Conservation (phyloP, 192 early-diverging fungal genomes). For the Coemansia biformis region DNA sequence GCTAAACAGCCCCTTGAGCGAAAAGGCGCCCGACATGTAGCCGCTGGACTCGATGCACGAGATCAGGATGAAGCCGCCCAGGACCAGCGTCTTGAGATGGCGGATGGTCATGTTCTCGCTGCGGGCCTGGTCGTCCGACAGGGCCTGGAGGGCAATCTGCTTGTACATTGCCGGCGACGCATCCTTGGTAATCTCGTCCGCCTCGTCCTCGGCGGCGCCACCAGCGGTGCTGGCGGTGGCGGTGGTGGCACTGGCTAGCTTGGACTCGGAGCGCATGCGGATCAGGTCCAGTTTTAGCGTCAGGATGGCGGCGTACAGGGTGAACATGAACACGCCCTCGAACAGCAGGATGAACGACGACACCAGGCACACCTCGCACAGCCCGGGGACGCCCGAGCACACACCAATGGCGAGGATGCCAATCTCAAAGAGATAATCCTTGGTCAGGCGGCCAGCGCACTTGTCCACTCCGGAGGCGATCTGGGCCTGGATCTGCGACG, state of each 20-base stretch:
- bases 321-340: slow-evolving; percentile 78
- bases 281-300: slow-evolving; percentile 81
- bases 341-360: slow-evolving; percentile 75
- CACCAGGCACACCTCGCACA: slow-evolving; percentile 78
- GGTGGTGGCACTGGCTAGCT: slow-evolving; percentile 16
- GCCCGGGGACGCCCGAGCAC: slow-evolving; percentile 64
- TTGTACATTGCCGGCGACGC: slow-evolving; percentile 55
- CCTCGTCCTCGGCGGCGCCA: too few species aligned
- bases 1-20: slow-evolving; percentile 31
- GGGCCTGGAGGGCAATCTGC: slow-evolving; percentile 57
- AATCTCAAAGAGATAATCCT: slow-evolving; percentile 82
- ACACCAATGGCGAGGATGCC: slow-evolving; percentile 70
- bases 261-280: slow-evolving; percentile 42
- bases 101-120: slow-evolving; percentile 48
- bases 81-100: slow-evolving; percentile 46
- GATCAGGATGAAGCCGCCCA: slow-evolving; percentile 39
- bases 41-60: slow-evolving; percentile 46
- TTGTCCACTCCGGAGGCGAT: slow-evolving; percentile 62
- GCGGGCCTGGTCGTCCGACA: slow-evolving; percentile 53
- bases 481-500: slow-evolving; percentile 56
- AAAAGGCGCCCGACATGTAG: slow-evolving; percentile 39
- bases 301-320: slow-evolving; percentile 79
- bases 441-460: slow-evolving; percentile 58
- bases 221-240: slow-evolving; percentile 16
- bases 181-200: slow-evolving; percentile 11